Base-by-base conservation (phyloP, 441 rosid species). In the Sinapis alba region DNA sequence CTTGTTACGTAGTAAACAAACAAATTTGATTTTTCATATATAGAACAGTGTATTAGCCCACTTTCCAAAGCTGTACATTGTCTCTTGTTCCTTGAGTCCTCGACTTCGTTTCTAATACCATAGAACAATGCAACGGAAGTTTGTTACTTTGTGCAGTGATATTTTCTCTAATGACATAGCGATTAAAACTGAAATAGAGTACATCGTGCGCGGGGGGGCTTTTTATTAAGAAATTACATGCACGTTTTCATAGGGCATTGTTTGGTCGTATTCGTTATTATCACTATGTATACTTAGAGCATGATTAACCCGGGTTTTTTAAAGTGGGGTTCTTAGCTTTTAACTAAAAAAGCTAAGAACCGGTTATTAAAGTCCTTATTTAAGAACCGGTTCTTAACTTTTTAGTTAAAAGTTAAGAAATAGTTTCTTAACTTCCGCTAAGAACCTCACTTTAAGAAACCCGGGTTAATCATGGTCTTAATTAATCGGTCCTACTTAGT, bases 201-300 rank as follows among this genome's bases (percentile, higher is more conserved):
- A 65, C 53, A 38, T 69, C 74, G 64, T 69, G 69, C 58, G 27
- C n/a, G n/a, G n/a, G 47, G 51, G 6, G 27, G 41, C 38, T 7
- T 65, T 47, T 41, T 28, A 62, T 30, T 11, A 21, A 21, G 12
- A 56, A 62, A 18, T 2, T 24, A 38, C 59, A 76, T 69, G 30
- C 70, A 62, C 65, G 65, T 36, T 54, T 69, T 69, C 23, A 21
- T 15, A 69, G 53, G 60, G 32, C 21, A 27, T 16, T 68, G 32
- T 62, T 68, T n/a, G n/a, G n/a, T n/a, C n/a, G n/a, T n/a, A n/a
- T n/a, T n/a, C n/a, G n/a, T n/a, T n/a, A n/a, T n/a, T n/a, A n/a
- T n/a, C n/a, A n/a, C n/a, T n/a, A n/a, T n/a, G n/a, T n/a, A n/a
- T n/a, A n/a, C n/a, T n/a, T n/a, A n/a, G n/a, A n/a, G n/a, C n/a